phyloP scores from a whole-genome alignment of 306 rosid genomes.

The Cicer judaicum region DNA sequence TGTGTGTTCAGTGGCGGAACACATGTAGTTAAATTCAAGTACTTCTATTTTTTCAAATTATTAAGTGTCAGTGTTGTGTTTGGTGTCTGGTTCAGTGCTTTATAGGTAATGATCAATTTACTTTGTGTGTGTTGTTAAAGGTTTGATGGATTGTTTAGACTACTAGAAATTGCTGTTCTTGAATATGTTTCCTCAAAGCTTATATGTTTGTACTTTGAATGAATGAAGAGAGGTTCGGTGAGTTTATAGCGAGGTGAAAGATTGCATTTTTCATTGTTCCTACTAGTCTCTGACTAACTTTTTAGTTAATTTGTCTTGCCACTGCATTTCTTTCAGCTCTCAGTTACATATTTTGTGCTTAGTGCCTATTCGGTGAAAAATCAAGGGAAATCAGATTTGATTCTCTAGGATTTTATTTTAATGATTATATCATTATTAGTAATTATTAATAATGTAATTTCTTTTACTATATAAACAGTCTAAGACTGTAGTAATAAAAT shows the following conservation, averaged over 20 bases:
- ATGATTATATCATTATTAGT: no score
- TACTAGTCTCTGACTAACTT: not conserved
- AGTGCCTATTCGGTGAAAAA: not conserved
- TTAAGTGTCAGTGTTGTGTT: not conserved
- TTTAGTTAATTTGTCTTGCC: not conserved
- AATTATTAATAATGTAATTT: no score
- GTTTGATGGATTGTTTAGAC: conserved; percentile 7
- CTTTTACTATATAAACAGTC: no score
- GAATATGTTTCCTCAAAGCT: not conserved
- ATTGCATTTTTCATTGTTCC: not conserved
- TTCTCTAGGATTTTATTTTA: no score
- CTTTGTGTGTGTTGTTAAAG: not conserved
- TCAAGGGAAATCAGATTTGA: no score
- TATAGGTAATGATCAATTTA: not conserved
- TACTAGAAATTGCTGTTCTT: not conserved
- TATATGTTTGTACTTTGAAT: not conserved
- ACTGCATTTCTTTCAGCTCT: not conserved
- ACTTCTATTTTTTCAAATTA: not conserved
- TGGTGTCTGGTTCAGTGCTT: not conserved
- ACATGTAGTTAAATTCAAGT: not conserved
- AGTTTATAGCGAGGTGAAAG: not conserved
- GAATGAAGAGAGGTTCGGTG: not conserved
- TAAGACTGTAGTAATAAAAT: no score
- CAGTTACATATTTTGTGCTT: not conserved
- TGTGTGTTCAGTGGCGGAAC: not conserved